Evolutionary conservation across 495 filamentous ascomycete genomes (phyloP), one percentile per base, ranked within the genome.

Genomic region (Saxispiralis lemnorum): DNA sequence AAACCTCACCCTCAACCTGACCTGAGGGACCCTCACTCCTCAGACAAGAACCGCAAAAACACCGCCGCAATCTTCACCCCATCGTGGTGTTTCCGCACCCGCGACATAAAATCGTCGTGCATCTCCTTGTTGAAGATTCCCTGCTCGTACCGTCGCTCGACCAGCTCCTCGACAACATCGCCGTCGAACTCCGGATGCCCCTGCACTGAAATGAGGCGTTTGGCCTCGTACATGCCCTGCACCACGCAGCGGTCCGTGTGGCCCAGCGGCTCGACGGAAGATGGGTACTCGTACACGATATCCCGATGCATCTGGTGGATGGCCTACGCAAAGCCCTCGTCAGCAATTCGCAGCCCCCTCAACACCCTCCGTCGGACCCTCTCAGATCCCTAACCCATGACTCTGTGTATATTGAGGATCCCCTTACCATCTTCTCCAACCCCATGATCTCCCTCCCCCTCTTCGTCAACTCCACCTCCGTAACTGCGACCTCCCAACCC

Each of bases 231-330:
- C 74, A 94, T 85, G 43, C 79, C 82, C 55, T 96, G 88, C 18
- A 88, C 73, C 2, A 63, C 58, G 54, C 87, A 94, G 6, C 62
- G 57, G 9, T 67, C 64, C 1, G 81, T 82, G 13, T 67, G 68
- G 6, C 78, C 85, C 0, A 95, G 69, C 6, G 65, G 51, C 32
- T 76, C 64, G 12, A 76, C 73, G 20, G 69, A 71, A 0, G 63
- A 51, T 0, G 88, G 86, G 14, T 75, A 70, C 10, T 66, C 55
- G 45, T 63, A 68, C n/a, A 88, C 79, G 24, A 81, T 72, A 55
- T 94, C 87, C 35, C 72, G 71, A 62, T 96, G 86, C 86, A 93
- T 92, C 62, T 94, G 85, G 51, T 85, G 77, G 39, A 93, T 71
- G 31, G 68, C 69, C 85, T 92, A 49, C 35, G 39, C 7, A 30